These are phyloP conservation scores for Phaseolus lunatus DNA, from an alignment of 306 rosid genomes.

Conservation along the genomic window DNA sequence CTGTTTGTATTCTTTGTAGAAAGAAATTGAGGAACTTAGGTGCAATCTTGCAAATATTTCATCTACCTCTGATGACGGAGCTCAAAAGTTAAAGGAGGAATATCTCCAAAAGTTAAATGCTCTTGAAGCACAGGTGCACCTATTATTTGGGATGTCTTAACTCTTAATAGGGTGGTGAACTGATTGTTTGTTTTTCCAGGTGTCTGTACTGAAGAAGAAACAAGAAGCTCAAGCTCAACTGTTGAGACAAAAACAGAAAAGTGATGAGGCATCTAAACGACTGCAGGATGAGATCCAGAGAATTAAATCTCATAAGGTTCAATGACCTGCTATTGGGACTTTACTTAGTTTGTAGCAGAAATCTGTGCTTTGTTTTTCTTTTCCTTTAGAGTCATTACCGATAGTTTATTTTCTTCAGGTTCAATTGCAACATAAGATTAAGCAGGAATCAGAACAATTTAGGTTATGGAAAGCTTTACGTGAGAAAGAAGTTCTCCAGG, in stretches of 20 bases:
- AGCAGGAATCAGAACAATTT: conserved; percentile 97
- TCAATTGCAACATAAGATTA: conserved; percentile 95
- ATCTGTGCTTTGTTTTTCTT: neutral
- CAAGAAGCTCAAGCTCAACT: conserved; percentile 97
- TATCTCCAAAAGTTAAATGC: conserved; percentile 90
- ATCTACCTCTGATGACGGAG: conserved; percentile 80
- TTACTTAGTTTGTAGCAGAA: conserved; percentile 18
- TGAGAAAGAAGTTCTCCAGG: conserved; percentile 99
- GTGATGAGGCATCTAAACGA: conserved; percentile 91
- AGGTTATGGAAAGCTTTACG: conserved; percentile 94
- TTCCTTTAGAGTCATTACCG: neutral
- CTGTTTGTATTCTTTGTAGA: conserved; percentile 52
- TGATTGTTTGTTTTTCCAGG: conserved; percentile 64
- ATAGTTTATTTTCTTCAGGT: conserved; percentile 59
- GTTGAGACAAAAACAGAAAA: conserved; percentile 87
- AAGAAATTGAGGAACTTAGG: conserved; percentile 82
- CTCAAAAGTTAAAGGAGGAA: conserved; percentile 84
- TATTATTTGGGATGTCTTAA: conserved; percentile 11
- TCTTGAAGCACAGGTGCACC: conserved; percentile 85
- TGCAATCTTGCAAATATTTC: conserved; percentile 72
- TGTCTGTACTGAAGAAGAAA: conserved; percentile 83
- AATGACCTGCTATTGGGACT: neutral
- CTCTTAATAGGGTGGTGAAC: conserved; percentile 33
- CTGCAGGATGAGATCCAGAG: conserved; percentile 97
- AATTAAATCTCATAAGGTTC: conserved; percentile 91